Evolutionary conservation across 116 monocot species (phyloP).

Genomic region (Dioscorea cayenensis): DNA sequence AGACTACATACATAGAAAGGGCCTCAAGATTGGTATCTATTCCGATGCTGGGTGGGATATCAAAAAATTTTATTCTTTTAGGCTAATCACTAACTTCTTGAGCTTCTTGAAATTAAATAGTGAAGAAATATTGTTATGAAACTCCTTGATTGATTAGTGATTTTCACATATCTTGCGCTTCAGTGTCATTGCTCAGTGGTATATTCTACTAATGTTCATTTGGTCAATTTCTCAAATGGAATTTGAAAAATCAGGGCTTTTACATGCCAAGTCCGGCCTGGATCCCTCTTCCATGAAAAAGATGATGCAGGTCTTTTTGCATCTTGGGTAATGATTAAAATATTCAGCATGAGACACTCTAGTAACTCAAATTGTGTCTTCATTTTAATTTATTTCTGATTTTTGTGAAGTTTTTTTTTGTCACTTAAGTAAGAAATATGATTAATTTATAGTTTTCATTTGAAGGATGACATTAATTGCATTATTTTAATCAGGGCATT

Average conservation of each 20-base stretch:
- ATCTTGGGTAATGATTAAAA: slow-evolving; percentile 65
- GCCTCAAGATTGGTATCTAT: slow-evolving; percentile 93
- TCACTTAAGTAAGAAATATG: background rate
- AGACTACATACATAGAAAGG: slow-evolving; percentile 81
- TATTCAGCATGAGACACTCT: background rate
- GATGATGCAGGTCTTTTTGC: slow-evolving; percentile 80
- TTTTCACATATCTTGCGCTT: background rate
- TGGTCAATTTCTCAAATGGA: background rate
- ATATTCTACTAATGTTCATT: background rate
- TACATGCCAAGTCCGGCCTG: slow-evolving; percentile 93
- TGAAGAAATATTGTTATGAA: background rate
- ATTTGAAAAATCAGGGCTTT: slow-evolving; percentile 44
- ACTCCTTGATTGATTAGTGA: background rate
- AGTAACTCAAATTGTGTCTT: background rate
- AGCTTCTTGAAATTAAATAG: background rate
- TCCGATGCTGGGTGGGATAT: slow-evolving; percentile 88
- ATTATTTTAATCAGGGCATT: slow-evolving; percentile 50
- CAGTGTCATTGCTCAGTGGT: background rate
- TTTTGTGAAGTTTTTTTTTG: too few relatives aligned
- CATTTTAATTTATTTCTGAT: background rate
- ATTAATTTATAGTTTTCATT: background rate
- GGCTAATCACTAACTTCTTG: background rate
- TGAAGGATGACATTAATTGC: background rate
- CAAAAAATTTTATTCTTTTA: background rate
- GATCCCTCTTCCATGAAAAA: slow-evolving; percentile 80